Evolutionary conservation across 768 basidiomycete species (phyloP), one percentile per base, ranked within the genome.

Genomic region (Lactifluus rugatus): DNA sequence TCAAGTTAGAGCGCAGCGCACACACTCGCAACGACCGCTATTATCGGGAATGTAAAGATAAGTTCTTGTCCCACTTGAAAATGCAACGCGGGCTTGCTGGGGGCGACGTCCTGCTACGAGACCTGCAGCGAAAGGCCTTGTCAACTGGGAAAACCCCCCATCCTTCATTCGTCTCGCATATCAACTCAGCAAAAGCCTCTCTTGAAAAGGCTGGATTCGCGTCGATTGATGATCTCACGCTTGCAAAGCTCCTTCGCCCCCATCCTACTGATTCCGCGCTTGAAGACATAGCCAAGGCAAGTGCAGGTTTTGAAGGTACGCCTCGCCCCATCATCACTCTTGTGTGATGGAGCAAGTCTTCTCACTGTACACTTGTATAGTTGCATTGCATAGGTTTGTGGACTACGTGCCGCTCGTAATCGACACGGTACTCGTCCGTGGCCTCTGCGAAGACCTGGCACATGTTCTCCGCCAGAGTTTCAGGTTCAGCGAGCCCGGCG

Each of bases 261-360:
- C 42, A 57, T 13, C 2, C 28, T 3, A n/a, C 25, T 1, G 56
- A 48, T 13, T 3, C 60, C 14, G 62, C 55, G 16, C 55, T 63
- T 1, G 51, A 47, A 11, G 56, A 62, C 41, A 63, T 63, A 52
- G 62, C 62, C 23, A 42, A 19, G 17, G 59, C 52, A 26, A 41
- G 52, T 25, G 62, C 62, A 23, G 54, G 51, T n/a, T 63, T 63
- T 25, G 60, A 63, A 54, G 60, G 62, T 63, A 17, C 25, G 52
- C 14, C 37, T 47, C 39, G 23, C 26, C 31, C 9, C 4, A 56
- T 49, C 16, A 4, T 50, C 2, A 14, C n/a, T 28, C 6, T 19
- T 13, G 5, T 37, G 23, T 28, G 21, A 11, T n/a, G 16, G 26
- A 8, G 14, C 4, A 42, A 0, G 6, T 13, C 21, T 45, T 11